Percentiles rank a stretch among this genome's conserved stretches.
phyloP scores from a whole-genome alignment of 805 yeast genomes.

The Barnettozyma populi region DNA sequence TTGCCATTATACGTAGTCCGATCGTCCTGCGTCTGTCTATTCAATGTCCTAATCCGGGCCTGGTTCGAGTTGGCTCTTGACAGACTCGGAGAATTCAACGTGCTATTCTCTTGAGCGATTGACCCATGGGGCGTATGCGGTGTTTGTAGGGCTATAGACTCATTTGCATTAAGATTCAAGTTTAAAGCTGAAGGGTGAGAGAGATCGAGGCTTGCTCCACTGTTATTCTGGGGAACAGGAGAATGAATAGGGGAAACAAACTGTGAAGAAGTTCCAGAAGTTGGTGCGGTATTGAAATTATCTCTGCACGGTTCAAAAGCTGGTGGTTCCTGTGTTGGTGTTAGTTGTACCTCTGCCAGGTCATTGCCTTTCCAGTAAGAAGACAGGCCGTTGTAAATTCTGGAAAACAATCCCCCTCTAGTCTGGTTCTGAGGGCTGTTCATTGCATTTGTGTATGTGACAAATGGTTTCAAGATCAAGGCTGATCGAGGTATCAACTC shows the following conservation, averaged over 20 bases:
- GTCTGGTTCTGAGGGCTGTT: slow-evolving; percentile 14
- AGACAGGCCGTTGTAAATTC: slow-evolving; percentile 29
- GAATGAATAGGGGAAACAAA: slow-evolving; percentile 26
- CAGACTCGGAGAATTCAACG: slow-evolving; percentile 7
- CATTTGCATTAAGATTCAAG: slow-evolving; percentile 17
- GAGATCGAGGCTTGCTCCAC: slow-evolving; percentile 7
- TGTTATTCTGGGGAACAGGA: slow-evolving; percentile 11
- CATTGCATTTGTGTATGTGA: slow-evolving; percentile 27
- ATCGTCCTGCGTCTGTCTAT: slow-evolving; percentile 28
- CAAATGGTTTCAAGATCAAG: slow-evolving; percentile 61
- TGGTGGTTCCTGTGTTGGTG: background rate
- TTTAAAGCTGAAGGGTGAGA: slow-evolving; percentile 22
- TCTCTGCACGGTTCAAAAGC: slow-evolving; percentile 11
- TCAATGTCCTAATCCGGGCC: slow-evolving; percentile 26
- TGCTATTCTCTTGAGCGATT: slow-evolving; percentile 10
- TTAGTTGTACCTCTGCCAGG: background rate
- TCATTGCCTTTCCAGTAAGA: slow-evolving; percentile 27
- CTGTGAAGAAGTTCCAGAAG: slow-evolving; percentile 20
- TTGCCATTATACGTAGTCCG: slow-evolving; percentile 55
- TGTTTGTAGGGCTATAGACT: slow-evolving; percentile 5
- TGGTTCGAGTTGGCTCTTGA: slow-evolving; percentile 12
- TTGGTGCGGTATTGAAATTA: slow-evolving; percentile 1
- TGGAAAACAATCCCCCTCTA: slow-evolving; percentile 26
- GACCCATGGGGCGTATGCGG: slow-evolving; percentile 18
- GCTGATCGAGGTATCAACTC: slow-evolving; percentile 70